Base-by-base conservation (phyloP, 2,329 filamentous ascomycete species). In the Aulographum hederae region DNA sequence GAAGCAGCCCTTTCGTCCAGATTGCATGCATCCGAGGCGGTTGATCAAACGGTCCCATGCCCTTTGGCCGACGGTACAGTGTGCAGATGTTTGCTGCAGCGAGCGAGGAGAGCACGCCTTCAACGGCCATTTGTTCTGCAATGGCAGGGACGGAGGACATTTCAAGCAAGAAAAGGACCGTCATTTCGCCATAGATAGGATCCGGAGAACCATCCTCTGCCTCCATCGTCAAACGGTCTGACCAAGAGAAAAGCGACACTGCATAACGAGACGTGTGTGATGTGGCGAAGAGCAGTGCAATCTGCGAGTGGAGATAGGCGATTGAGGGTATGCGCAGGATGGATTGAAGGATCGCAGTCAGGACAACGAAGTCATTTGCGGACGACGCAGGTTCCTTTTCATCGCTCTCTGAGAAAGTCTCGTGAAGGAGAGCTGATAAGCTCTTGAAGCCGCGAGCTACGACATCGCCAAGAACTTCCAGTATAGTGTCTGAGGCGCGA, bases 181-280 rank as follows among this genome's bases (percentile, higher is more conserved):
- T 80, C n/a, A 94, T 68, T 48, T 94, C 85, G 39, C 85, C 89
- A 51, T 94, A 95, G 18, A 95, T 63, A 0, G 89, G 86, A 47
- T 95, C 86, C 18, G 74, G 72, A 34, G 77, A 68, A 10, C 27
- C 27, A 14, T 28, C 14, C 8, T 14, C 10, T 8, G 46, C 43
- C n/a, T 45, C 42, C 21, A 77, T 66, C 1, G 77, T 69, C 16
- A 95, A 65, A 41, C 76, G 73, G 51, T 95, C 84, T 3, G 86
- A 72, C 89, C 89, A 98, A 0, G 84, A 93, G 54, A 86, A 95
- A 4, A 98, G 65, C 20, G 79, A 82, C 4, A 77, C 74, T 1
- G 84, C 85, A 37, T 84, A 78, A 44, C 86, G 78, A 28, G 81
- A 66, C 1, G 76, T 75, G 39, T 78, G 73, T 34, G 63, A 64